These are phyloP conservation scores for Bidens hawaiensis DNA, from an alignment of 140 eudicot genomes.

Conservation along the genomic window DNA sequence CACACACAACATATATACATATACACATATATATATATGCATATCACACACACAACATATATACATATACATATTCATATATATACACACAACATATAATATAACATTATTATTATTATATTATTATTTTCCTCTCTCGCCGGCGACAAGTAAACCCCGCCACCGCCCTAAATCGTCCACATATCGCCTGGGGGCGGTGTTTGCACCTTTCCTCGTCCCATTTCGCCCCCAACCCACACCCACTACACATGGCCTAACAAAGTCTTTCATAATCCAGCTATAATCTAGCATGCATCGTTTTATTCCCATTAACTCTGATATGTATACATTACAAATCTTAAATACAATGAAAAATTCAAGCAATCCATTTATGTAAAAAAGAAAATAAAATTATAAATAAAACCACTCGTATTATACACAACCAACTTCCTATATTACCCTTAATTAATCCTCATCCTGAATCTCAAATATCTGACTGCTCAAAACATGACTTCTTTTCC, in stretches of 20 bases:
- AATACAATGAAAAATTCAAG: slow-evolving; percentile 26
- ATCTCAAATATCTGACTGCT: slow-evolving; percentile 35
- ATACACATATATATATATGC: too few species aligned
- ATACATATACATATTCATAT: too few species aligned
- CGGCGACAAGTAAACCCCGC: too few species aligned
- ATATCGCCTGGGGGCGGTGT: too few species aligned
- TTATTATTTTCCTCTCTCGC: too few species aligned
- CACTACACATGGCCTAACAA: not conserved
- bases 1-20: too few species aligned
- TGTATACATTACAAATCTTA: slow-evolving; percentile 16
- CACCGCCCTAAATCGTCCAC: too few species aligned
- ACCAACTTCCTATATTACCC: slow-evolving; percentile 4
- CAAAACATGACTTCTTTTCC: slow-evolving; percentile 31
- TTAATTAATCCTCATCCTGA: slow-evolving; percentile 41
- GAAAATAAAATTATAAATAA: not conserved
- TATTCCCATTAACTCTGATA: slow-evolving; percentile 14
- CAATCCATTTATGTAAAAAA: slow-evolving; percentile 23
- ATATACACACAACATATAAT: too few species aligned
- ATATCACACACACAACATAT: too few species aligned
- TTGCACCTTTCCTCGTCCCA: too few species aligned
- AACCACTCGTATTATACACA: slow-evolving; percentile 37
- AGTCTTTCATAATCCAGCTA: not conserved
- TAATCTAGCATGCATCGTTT: slow-evolving; percentile 11
- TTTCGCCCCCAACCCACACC: not conserved
- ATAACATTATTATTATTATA: too few species aligned